phyloP scores from a whole-genome alignment of 768 basidiomycete species.

The Mrakia gelida region DNA sequence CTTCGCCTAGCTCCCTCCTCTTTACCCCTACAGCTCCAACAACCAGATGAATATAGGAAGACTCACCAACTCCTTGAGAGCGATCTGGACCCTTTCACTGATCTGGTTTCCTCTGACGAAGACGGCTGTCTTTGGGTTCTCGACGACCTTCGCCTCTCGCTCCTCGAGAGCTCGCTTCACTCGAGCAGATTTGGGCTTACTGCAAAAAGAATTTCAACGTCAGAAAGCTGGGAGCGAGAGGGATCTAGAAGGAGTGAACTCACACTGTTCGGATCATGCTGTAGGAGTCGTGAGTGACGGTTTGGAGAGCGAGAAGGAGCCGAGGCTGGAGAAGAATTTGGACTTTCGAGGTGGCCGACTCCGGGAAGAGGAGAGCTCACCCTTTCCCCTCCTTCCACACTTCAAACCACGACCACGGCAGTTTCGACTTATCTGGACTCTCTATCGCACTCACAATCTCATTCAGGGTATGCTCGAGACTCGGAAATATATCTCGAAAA shows the following conservation, averaged over 20 bases:
- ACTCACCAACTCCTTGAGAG: constrained; percentile 84
- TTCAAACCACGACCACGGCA: too few species aligned
- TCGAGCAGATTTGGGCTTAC: constrained; percentile 93
- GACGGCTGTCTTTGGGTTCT: constrained; percentile 74
- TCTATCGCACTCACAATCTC: too few species aligned
- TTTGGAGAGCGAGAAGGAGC: not conserved
- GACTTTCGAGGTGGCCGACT: not conserved
- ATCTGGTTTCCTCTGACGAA: constrained; percentile 86
- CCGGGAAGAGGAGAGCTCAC: too few species aligned
- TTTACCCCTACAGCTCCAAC: not conserved
- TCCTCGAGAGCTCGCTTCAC: constrained; percentile 84
- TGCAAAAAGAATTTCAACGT: constrained; percentile 36
- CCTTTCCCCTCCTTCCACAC: too few species aligned
- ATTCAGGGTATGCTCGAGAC: too few species aligned
- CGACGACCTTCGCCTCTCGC: constrained; percentile 81
- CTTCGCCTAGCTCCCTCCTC: not conserved
- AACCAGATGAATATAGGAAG: not conserved
- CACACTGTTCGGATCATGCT: constrained; percentile 22
- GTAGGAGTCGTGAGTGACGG: not conserved
- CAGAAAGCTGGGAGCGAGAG: not conserved
- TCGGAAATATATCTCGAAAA: not conserved
- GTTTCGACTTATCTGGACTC: too few species aligned
- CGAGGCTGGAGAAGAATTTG: not conserved
- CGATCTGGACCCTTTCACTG: constrained; percentile 70
- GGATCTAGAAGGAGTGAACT: not conserved